Conservation (phyloP, 2,329 filamentous ascomycete species). For the Magnaporthiopsis incrustans region DNA sequence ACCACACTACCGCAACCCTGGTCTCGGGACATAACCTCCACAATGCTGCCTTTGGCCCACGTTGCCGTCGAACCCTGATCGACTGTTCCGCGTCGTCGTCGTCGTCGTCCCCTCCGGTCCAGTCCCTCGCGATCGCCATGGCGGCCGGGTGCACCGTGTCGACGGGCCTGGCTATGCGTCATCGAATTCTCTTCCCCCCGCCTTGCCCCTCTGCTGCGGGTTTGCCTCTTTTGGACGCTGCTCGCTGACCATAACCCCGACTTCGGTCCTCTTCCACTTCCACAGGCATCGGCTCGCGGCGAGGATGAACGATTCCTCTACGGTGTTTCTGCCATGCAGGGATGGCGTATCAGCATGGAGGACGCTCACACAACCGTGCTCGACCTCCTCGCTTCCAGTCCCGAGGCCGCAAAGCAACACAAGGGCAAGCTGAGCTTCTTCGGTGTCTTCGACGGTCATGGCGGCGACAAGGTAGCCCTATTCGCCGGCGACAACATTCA, state of each 20-base stretch:
- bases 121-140: neutral
- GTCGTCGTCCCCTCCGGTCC: neutral
- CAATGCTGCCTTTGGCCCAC: neutral
- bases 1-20: neutral
- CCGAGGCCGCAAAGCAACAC: slow-evolving; percentile 54
- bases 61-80: too few relatives aligned
- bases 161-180: neutral
- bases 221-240: neutral
- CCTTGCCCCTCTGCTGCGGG: neutral
- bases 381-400: slow-evolving; percentile 61
- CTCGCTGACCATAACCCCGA: neutral
- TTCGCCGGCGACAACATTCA: slow-evolving; percentile 91
- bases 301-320: slow-evolving; percentile 90
- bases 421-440: slow-evolving; percentile 84
- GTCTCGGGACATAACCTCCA: neutral
- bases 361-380: slow-evolving; percentile 88
- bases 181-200: neutral
- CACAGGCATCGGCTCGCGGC: slow-evolving; percentile 77
- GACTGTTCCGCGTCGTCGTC: neutral
- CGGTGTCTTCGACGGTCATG: slow-evolving; percentile 95
- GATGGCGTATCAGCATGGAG: slow-evolving; percentile 99
- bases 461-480: slow-evolving; percentile 89
- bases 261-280: slow-evolving; percentile 1
- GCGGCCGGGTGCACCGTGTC: neutral
- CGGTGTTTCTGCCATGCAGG: slow-evolving; percentile 97